phyloP scores from a whole-genome alignment of 2,329 filamentous ascomycete genomes.

The Penicillium expansum region DNA sequence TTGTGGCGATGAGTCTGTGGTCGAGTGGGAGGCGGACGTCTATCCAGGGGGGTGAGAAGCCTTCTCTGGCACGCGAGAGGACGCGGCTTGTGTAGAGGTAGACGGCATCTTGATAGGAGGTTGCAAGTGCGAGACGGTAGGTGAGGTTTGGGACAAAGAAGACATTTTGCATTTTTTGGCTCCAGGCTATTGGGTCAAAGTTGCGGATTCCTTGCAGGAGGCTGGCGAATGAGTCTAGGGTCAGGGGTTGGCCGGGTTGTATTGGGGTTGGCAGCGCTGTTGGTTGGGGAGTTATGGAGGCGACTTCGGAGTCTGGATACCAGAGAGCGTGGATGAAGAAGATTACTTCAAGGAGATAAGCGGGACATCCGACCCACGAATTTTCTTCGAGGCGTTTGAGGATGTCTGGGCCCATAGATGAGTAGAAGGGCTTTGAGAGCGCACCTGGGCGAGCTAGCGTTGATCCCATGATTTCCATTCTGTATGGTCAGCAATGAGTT shows the following conservation, averaged over 20 bases:
- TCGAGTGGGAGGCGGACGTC: slow-evolving; percentile 30
- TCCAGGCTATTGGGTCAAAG: slow-evolving; percentile 40
- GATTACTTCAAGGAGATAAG: slow-evolving; percentile 41
- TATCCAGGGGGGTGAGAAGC: slow-evolving; percentile 24
- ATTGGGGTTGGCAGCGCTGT: slow-evolving; percentile 28
- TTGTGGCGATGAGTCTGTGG: slow-evolving; percentile 29
- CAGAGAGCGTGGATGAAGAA: slow-evolving; percentile 42
- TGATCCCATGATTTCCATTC: slow-evolving; percentile 44
- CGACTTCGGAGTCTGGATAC: slow-evolving; percentile 30
- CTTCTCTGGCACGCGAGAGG: slow-evolving; percentile 32
- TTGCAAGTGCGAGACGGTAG: slow-evolving; percentile 49
- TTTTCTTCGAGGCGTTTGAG: slow-evolving; percentile 42
- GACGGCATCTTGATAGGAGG: slow-evolving; percentile 39
- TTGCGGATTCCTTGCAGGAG: slow-evolving; percentile 40
- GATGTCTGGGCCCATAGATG: slow-evolving; percentile 35
- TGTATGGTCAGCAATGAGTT: slow-evolving; percentile 12
- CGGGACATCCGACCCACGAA: slow-evolving; percentile 42
- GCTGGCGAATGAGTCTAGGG: slow-evolving; percentile 30
- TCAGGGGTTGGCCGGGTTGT: slow-evolving; percentile 28
- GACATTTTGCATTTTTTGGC: slow-evolving; percentile 38
- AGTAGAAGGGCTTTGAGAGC: slow-evolving; percentile 41
- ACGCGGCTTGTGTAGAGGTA: slow-evolving; percentile 43
- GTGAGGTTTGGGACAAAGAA: slow-evolving; percentile 49
- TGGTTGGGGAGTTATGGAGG: slow-evolving; percentile 25
- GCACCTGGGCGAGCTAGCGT: slow-evolving; percentile 41